Percentiles rank a stretch among this genome's conserved stretches.
phyloP scores from a whole-genome alignment of 768 basidiomycete species.

The Hypsizygus marmoreus region DNA sequence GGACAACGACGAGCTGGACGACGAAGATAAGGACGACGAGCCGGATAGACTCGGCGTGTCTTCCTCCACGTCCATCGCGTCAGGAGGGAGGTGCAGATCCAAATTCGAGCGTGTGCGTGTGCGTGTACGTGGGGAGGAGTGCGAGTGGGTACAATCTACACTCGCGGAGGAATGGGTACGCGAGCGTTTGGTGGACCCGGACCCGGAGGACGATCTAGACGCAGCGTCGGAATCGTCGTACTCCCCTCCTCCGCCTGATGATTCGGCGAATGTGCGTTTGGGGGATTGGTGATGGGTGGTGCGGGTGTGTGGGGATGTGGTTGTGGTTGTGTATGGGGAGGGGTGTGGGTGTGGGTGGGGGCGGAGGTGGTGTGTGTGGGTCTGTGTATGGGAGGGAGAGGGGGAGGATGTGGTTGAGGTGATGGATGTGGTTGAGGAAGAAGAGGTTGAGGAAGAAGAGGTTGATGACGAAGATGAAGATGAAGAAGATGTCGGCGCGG shows the following conservation, averaged over 20 bases:
- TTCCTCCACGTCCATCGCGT: slow-evolving; percentile 16
- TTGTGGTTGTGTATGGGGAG: background rate
- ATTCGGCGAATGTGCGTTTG: slow-evolving; percentile 37
- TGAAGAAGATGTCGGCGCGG: slow-evolving; percentile 42
- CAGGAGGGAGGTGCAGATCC: slow-evolving; percentile 20
- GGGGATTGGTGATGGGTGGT: slow-evolving; percentile 41
- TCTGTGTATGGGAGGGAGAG: background rate
- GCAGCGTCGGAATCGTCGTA: slow-evolving; percentile 18
- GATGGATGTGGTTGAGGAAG: background rate
- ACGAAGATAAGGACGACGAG: slow-evolving; percentile 21
- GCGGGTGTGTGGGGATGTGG: slow-evolving; percentile 19
- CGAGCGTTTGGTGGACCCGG: slow-evolving; percentile 13
- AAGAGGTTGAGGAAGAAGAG: slow-evolving; percentile 2
- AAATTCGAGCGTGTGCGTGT: background rate
- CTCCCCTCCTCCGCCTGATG: slow-evolving; percentile 22
- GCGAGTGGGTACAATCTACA: no score
- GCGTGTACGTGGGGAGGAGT: background rate
- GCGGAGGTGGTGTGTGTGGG: no score
- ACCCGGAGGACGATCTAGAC: slow-evolving; percentile 5
- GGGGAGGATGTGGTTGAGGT: background rate
- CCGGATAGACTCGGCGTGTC: slow-evolving; percentile 12
- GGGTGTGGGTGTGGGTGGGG: background rate
- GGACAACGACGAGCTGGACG: slow-evolving; percentile 22
- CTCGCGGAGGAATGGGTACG: no score
- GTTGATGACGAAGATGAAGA: slow-evolving; percentile 24